Conservation (phyloP, 2,329 filamentous ascomycete genomes). For the Lasiodiplodia citricola region DNA sequence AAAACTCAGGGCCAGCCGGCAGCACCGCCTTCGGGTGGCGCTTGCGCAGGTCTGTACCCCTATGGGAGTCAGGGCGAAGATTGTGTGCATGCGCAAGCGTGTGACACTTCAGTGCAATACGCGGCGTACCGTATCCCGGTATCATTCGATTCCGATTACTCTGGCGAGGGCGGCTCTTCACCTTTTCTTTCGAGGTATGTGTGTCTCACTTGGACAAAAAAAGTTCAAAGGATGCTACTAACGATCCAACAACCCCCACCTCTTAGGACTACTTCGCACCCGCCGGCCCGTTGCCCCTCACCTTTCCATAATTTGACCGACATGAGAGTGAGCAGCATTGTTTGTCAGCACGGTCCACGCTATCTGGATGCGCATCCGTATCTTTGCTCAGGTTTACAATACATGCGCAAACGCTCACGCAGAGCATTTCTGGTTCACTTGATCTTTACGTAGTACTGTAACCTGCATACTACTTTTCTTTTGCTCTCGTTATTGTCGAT, state of each 20-base stretch:
- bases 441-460: background rate
- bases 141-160: conserved; percentile 94
- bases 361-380: background rate
- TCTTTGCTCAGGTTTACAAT: background rate
- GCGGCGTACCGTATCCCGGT: conserved; percentile 72
- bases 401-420: background rate
- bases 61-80: conserved; percentile 96
- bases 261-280: background rate
- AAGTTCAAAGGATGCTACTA: conserved; percentile 49
- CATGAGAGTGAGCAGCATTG: background rate
- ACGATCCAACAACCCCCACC: conserved; percentile 29
- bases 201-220: background rate
- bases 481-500: background rate
- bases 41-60: conserved; percentile 51
- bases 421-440: background rate
- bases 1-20: conserved; percentile 71
- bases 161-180: conserved; percentile 78
- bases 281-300: too few species aligned
- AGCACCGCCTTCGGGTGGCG: conserved; percentile 36
- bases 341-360: background rate
- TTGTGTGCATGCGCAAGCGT: conserved; percentile 63
- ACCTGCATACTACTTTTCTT: background rate
- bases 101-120: conserved; percentile 95
- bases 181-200: conserved; percentile 58
- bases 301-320: background rate